Evolutionary conservation across 1,284 basidiomycete genomes (phyloP).

Genomic region (Athelia psychrophila): DNA sequence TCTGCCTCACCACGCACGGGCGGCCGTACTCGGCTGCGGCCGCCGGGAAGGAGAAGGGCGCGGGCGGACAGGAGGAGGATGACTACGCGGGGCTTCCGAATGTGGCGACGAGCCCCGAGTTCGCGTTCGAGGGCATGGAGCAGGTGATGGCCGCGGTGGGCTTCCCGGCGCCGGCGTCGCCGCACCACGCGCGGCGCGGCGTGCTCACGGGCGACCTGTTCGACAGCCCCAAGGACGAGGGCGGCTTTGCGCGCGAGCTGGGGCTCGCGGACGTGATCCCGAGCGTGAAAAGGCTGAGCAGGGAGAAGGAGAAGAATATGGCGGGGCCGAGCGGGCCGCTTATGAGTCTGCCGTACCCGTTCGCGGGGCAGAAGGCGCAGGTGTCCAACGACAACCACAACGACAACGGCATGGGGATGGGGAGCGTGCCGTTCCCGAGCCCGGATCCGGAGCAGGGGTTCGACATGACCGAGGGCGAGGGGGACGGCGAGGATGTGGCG

Average conservation of each 20-base stretch:
- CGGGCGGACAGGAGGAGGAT: no score
- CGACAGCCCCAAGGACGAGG: conserved; percentile 39
- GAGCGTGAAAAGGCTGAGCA: conserved; percentile 33
- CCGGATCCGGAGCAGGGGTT: conserved; percentile 19
- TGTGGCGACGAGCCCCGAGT: conserved; percentile 6
- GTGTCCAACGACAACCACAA: conserved; percentile 55
- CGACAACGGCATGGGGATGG: no score
- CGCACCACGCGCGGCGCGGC: conserved; percentile 49
- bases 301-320: conserved; percentile 32
- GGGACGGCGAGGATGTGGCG: conserved; percentile 24
- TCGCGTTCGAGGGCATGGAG: conserved; percentile 54
- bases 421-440: no score
- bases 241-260: conserved; percentile 23
- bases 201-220: conserved; percentile 63
- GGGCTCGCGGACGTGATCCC: conserved; percentile 43
- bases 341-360: conserved; percentile 58
- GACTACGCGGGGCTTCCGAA: conserved; percentile 21
- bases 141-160: conserved; percentile 71
- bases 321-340: conserved; percentile 33
- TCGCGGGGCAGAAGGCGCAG: conserved; percentile 52
- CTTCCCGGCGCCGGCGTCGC: conserved; percentile 38
- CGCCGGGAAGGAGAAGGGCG: conserved; percentile 29
- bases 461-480: conserved; percentile 20
- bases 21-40: conserved; percentile 31
- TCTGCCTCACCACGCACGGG: conserved; percentile 68